These are phyloP conservation scores for Testicularia cyperi DNA, from an alignment of 1,284 basidiomycete species.

Conservation along the genomic window DNA sequence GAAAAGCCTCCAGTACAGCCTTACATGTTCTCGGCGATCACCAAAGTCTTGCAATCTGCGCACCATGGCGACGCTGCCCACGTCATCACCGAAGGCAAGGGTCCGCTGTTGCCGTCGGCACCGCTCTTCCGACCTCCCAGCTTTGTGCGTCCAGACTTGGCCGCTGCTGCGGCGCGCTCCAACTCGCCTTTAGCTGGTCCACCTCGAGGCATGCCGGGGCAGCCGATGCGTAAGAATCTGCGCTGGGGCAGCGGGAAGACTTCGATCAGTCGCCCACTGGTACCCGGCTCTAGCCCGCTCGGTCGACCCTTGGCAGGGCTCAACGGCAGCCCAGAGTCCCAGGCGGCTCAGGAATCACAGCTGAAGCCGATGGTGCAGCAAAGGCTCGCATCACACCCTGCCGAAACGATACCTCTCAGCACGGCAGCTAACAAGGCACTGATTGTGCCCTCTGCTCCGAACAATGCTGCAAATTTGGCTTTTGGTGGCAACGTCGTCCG, in stretches of 20 bases:
- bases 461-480: too few species aligned
- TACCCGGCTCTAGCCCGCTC: constrained; percentile 26
- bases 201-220: constrained; percentile 32
- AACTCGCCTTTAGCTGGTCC: constrained; percentile 43
- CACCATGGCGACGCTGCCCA: constrained; percentile 5
- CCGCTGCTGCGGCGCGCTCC: constrained; percentile 27
- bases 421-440: too few species aligned
- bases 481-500: too few species aligned
- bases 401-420: too few species aligned
- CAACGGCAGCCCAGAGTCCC: constrained; percentile 25
- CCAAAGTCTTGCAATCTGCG: constrained; percentile 27
- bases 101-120: constrained; percentile 20
- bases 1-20: constrained; percentile 11
- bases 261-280: constrained; percentile 43
- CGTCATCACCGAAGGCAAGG: constrained; percentile 7
- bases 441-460: too few species aligned
- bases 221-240: constrained; percentile 55
- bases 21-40: constrained; percentile 37
- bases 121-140: constrained; percentile 20
- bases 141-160: constrained; percentile 19
- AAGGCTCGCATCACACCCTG: too few species aligned
- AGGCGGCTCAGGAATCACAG: too few species aligned
- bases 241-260: constrained; percentile 57
- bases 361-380: too few species aligned
- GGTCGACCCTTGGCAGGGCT: constrained; percentile 17